phyloP scores from a whole-genome alignment of 768 basidiomycete genomes.

The Hydnomerulius pinastri region DNA sequence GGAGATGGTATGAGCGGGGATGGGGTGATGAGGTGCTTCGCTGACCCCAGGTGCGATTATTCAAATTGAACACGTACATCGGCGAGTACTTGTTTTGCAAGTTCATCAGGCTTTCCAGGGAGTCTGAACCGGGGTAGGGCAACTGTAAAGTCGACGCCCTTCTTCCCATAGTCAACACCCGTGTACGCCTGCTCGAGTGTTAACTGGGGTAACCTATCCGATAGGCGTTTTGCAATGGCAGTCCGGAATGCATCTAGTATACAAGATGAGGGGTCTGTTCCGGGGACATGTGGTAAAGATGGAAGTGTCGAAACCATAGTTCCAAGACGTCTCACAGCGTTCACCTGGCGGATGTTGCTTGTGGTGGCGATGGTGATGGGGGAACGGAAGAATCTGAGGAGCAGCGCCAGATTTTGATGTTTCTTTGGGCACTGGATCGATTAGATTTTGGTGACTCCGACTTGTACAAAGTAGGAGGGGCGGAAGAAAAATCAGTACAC shows the following conservation, averaged over 20 bases:
- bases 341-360: neutral
- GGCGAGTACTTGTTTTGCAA: slow-evolving; percentile 71
- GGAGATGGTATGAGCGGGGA: neutral
- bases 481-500: neutral
- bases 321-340: slow-evolving; percentile 8
- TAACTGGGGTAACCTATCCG: slow-evolving; percentile 63
- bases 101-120: slow-evolving; percentile 78
- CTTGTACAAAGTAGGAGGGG: too few relatives aligned
- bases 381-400: slow-evolving; percentile 5
- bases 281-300: slow-evolving; percentile 41
- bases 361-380: neutral
- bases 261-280: slow-evolving; percentile 63
- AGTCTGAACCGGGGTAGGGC: slow-evolving; percentile 91
- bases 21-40: neutral
- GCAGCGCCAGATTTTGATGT: slow-evolving; percentile 7
- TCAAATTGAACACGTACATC: slow-evolving; percentile 49
- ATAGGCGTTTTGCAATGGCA: slow-evolving; percentile 74
- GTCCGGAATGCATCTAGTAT: slow-evolving; percentile 78
- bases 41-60: neutral
- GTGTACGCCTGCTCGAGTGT: slow-evolving; percentile 77
- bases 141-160: slow-evolving; percentile 90
- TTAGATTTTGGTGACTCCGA: slow-evolving; percentile 9
- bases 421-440: neutral
- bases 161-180: slow-evolving; percentile 89
- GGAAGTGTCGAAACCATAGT: slow-evolving; percentile 38